Evolutionary conservation across 345 rosid species (phyloP).

Genomic region (Atalantia buxifolia): DNA sequence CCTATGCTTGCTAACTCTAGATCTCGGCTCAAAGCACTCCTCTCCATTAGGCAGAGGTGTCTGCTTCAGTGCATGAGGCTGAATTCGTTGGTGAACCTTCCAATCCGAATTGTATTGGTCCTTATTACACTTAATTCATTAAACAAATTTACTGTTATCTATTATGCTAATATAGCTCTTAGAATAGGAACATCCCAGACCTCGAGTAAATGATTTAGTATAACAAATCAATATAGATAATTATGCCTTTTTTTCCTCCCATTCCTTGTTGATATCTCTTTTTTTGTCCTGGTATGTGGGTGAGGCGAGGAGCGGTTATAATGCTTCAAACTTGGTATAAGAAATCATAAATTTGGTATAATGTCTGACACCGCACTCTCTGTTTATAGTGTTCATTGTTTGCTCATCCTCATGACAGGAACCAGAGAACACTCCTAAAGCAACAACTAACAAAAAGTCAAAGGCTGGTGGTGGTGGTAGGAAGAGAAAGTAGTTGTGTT

Average conservation of each 20-base stretch:
- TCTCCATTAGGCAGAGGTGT: slow-evolving; percentile 38
- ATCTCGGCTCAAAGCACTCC: slow-evolving; percentile 31
- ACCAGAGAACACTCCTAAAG: slow-evolving; percentile 38
- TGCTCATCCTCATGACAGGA: slow-evolving; percentile 40
- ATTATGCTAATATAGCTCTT: neutral
- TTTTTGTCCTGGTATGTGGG: neutral
- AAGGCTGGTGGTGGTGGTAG: slow-evolving; percentile 68
- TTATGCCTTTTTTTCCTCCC: neutral
- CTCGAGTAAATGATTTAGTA: neutral
- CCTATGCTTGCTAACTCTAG: slow-evolving; percentile 37
- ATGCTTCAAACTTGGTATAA: neutral
- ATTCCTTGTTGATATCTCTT: neutral
- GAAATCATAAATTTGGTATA: neutral
- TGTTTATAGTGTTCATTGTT: slow-evolving; percentile 6
- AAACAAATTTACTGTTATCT: neutral
- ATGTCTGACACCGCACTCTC: neutral
- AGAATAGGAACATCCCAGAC: neutral
- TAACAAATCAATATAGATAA: neutral
- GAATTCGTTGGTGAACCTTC: slow-evolving; percentile 48
- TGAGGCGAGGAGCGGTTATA: neutral
- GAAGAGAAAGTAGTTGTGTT: slow-evolving; percentile 49
- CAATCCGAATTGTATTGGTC: slow-evolving; percentile 16
- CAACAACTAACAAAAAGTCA: slow-evolving; percentile 50
- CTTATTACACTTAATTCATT: neutral
- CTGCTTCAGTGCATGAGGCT: slow-evolving; percentile 44